Base-by-base conservation (phyloP, 345 rosid species). In the Salix koriyanagi region DNA sequence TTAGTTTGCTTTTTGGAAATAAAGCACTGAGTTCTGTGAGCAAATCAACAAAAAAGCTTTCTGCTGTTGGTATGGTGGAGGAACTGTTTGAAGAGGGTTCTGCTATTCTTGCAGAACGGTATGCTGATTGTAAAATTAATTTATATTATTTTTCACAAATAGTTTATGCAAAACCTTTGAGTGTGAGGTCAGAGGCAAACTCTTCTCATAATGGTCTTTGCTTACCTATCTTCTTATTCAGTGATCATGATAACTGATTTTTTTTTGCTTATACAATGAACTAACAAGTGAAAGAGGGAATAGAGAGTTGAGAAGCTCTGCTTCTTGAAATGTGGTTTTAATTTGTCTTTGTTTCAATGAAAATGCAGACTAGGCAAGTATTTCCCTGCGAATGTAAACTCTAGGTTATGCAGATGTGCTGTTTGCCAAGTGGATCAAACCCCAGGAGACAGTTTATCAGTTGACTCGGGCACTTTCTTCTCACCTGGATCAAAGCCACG, bases 11-110 rank as follows among this genome's bases (percentile, higher is more conserved):
- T 46, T 88, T 90, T 37, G 89, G 94, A 79, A 94, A 88, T 84
- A 90, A 83, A 75, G 83, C 85, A 56, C 79, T 26, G 36, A 86
- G 76, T 77, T 75, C 87, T 67, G 76, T 79, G 44, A 86, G 78
- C 82, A 93, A 90, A 80, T 79, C 87, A 28, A 81, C 95, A 37
- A 96, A 80, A 82, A 92, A 94, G 86, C 98, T 96, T 66, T 91
- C 98, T 66, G 85, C 97, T 70, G 94, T 94, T 56, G 99, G 98
- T 70, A 93, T 86, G 79, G 98, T 95, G 75, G 98, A 94, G 84
- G 99, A 96, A 81, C 87, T 96, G 86, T 96, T 96, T 79, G 99
- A 96, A 91, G 99, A 96, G 88, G 99, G 99, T 80, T 92, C 98
- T 70, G 99, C 99, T 60, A 79, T 92, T 86, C 98, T 96, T 71